These are phyloP conservation scores for Talaromyces sp. DNA, from an alignment of 2,329 filamentous ascomycete species.

Conservation along the genomic window DNA sequence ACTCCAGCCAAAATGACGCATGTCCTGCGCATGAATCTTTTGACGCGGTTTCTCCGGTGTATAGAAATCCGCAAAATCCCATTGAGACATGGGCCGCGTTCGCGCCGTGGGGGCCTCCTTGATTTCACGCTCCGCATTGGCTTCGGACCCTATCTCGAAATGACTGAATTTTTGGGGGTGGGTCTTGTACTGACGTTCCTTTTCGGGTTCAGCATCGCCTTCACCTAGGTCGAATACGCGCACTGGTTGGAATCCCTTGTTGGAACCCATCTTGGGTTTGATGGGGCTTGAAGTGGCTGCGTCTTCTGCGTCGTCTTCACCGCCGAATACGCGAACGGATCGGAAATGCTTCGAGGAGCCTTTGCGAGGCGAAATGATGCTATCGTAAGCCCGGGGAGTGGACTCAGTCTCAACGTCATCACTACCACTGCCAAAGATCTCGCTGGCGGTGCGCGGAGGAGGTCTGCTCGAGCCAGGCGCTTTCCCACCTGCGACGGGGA, in stretches of 20 bases:
- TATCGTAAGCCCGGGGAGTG: constrained; percentile 12
- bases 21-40: constrained; percentile 62
- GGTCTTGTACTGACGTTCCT: constrained; percentile 50
- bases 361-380: constrained; percentile 17
- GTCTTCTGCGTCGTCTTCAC: constrained; percentile 20
- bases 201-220: constrained; percentile 42
- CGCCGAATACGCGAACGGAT: constrained; percentile 13
- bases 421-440: constrained; percentile 59
- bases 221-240: constrained; percentile 57
- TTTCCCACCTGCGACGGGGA: neutral
- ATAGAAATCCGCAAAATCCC: constrained; percentile 82
- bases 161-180: constrained; percentile 78
- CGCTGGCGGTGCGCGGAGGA: constrained; percentile 59
- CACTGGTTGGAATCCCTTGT: constrained; percentile 49
- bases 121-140: constrained; percentile 25
- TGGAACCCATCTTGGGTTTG: constrained; percentile 45
- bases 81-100: constrained; percentile 61
- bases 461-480: constrained; percentile 61
- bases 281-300: constrained; percentile 28
- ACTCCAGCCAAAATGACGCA: constrained; percentile 71
- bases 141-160: constrained; percentile 33
- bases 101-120: constrained; percentile 25
- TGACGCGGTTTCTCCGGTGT: constrained; percentile 71
- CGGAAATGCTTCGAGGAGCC: constrained; percentile 15
- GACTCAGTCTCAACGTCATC: constrained; percentile 35